These are phyloP conservation scores for Pyrenophora seminiperda DNA, from an alignment of 2,329 filamentous ascomycete species.

Conservation along the genomic window DNA sequence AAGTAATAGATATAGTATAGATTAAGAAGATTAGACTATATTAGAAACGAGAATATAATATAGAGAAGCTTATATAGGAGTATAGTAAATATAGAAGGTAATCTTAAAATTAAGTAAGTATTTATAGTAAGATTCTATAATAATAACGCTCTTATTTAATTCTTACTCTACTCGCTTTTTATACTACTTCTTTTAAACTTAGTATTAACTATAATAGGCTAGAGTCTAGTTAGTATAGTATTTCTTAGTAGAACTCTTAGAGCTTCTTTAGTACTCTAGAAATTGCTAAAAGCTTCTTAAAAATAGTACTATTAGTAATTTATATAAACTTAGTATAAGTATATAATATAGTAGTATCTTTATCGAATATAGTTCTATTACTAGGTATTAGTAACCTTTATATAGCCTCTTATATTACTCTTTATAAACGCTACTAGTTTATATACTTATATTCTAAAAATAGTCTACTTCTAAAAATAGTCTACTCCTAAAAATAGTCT, in stretches of 20 bases:
- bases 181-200: background rate
- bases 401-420: background rate
- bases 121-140: constrained; percentile 1
- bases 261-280: background rate
- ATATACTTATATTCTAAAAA: background rate
- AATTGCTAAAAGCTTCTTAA: background rate
- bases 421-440: background rate
- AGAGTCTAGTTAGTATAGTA: background rate
- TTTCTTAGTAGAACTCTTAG: background rate
- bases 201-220: background rate
- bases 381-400: background rate
- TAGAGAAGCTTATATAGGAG: constrained; percentile 3
- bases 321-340: too few species aligned
- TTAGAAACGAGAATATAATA: constrained; percentile 1
- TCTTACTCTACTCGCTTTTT: background rate
- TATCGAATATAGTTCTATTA: background rate
- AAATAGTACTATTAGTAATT: too few species aligned
- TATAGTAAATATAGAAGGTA: background rate
- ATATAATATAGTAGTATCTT: too few species aligned
- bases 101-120: constrained; percentile 2
- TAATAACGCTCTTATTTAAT: background rate
- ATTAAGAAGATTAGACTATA: background rate
- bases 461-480: background rate
- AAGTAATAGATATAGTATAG: constrained; percentile 1
- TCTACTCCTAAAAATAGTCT: background rate